phyloP scores from a whole-genome alignment of 441 rosid species.

The Euphorbia celastroides region DNA sequence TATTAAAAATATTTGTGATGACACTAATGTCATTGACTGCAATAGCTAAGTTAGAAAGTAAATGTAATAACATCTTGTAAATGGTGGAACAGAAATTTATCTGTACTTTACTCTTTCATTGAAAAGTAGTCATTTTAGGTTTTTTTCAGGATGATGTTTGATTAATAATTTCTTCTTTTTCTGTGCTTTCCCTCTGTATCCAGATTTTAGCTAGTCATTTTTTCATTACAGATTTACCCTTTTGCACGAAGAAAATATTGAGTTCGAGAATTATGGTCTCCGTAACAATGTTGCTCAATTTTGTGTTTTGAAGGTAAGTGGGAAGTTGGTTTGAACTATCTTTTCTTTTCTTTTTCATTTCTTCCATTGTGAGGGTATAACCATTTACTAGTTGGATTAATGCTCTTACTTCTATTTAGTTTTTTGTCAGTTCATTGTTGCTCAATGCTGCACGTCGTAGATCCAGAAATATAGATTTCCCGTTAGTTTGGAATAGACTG shows the following conservation, averaged over 20 bases:
- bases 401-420: not conserved
- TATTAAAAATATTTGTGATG: not conserved
- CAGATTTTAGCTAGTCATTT: slow-evolving; percentile 25
- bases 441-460: not conserved
- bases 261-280: slow-evolving; percentile 75
- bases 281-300: slow-evolving; percentile 93
- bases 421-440: not conserved
- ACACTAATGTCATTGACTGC: not conserved
- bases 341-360: not conserved
- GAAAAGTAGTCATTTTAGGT: not conserved
- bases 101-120: not conserved
- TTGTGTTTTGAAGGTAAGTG: slow-evolving; percentile 76
- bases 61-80: not conserved
- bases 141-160: too few relatives aligned
- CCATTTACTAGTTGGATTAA: not conserved
- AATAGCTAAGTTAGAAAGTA: not conserved
- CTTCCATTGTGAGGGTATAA: not conserved
- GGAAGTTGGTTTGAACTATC: not conserved
- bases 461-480: not conserved
- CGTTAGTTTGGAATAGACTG: not conserved
- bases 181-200: slow-evolving; percentile 1
- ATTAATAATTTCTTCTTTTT: not conserved
- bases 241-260: slow-evolving; percentile 71
- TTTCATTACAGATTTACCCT: slow-evolving; percentile 72
- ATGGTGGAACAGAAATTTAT: not conserved